Evolutionary conservation across 1,139 yeast species (phyloP), one percentile per base, ranked within the genome.

Genomic region (Lodderomyces parapsilosis): DNA sequence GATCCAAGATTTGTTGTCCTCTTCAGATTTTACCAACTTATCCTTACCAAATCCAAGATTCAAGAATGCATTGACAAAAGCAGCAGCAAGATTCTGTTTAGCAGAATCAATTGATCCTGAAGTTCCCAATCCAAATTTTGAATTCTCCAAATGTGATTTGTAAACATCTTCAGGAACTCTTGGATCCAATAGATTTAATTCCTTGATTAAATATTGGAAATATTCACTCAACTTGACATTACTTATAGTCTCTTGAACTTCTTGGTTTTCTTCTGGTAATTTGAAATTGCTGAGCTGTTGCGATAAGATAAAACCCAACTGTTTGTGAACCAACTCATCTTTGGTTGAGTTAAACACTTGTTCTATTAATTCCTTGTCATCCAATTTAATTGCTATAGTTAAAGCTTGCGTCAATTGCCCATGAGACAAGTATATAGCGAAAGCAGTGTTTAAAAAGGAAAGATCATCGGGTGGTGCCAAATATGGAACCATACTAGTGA

Each of bases 141-240:
- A 70, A 51, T 76, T 80, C 58, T 91, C 98, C 55, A 91, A 74
- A 61, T 93, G 96, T 25, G 91, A 82, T 63, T 91, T 91, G 68
- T 90, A 91, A 48, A 93, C 80, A 65, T 94, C 99, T 66, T 91
- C 97, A 9, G 99, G 99, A 14, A 86, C 86, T 64, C 88, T 88
- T 43, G 98, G 96, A 43, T 86, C 93, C 54, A 86, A 73, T 55
- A 93, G 73, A 59, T 93, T 93, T 60, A 93, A 79, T 64, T 93
- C 99, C 58, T 86, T 86, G 20, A 83, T 86, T 45, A 93, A 74
- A 62, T 89, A 89, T 43, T 76, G 71, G 68, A 81, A 94, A 65
- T 87, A 86, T 58, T 87, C 94, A 38, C 88, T 82, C 45, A 90
- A 71, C 52, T 83, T 81, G 34, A 81, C 76, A 68, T 93, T 94